phyloP scores from a whole-genome alignment of 495 filamentous ascomycete genomes.

The Emericellopsis terricola region DNA sequence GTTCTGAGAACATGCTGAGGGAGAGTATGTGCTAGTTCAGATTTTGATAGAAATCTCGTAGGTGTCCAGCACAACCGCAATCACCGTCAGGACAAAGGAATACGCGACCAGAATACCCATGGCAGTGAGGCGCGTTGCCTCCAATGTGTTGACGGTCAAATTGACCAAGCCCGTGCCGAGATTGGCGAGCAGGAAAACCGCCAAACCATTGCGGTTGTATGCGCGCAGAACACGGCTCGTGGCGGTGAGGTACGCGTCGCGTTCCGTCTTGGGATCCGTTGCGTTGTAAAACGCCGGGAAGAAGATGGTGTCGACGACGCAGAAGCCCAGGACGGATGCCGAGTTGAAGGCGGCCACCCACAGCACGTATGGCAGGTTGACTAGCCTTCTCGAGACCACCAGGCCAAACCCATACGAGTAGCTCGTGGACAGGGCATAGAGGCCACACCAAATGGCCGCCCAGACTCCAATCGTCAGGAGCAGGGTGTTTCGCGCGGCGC shows the following conservation, averaged over 20 bases:
- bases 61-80: constrained; percentile 54
- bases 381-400: constrained; percentile 68
- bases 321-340: constrained; percentile 59
- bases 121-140: constrained; percentile 38
- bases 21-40: no score
- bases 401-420: constrained; percentile 52
- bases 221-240: constrained; percentile 65
- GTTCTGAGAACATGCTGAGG: no score
- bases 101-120: constrained; percentile 65
- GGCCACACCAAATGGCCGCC: constrained; percentile 42
- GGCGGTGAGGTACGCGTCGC: constrained; percentile 38
- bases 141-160: constrained; percentile 62
- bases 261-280: constrained; percentile 27
- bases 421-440: constrained; percentile 49
- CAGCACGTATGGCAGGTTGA: constrained; percentile 83
- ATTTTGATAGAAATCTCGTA: constrained; percentile 61
- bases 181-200: constrained; percentile 77
- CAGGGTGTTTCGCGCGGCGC: constrained; percentile 30
- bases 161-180: constrained; percentile 80
- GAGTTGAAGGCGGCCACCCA: constrained; percentile 87
- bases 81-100: constrained; percentile 39
- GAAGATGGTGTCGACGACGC: constrained; percentile 51
- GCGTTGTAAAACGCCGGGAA: constrained; percentile 55
- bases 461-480: constrained; percentile 40
- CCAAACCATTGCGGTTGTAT: constrained; percentile 78